phyloP scores from a whole-genome alignment of 192 early-diverging fungal genomes.

The Entomortierella beljakovae region DNA sequence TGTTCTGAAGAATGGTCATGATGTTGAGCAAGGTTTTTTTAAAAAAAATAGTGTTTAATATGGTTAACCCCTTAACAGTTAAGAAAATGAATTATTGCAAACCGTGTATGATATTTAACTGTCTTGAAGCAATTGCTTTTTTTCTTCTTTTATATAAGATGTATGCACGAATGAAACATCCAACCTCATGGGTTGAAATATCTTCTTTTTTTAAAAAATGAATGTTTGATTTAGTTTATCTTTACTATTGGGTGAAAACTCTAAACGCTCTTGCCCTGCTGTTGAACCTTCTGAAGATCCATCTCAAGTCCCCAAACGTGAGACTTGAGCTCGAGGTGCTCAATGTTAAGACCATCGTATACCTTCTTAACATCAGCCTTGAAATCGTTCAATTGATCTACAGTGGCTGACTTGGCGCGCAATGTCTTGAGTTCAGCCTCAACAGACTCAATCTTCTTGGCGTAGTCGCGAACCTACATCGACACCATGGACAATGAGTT shows the following conservation, averaged over 20 bases:
- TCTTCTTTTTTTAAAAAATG: too few relatives aligned
- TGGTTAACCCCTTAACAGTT: too few relatives aligned
- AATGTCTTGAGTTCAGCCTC: slow-evolving; percentile 73
- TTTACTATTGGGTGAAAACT: not conserved
- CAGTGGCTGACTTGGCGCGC: slow-evolving; percentile 67
- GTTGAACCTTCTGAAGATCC: slow-evolving; percentile 53
- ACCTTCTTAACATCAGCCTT: slow-evolving; percentile 65
- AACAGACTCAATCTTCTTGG: slow-evolving; percentile 81
- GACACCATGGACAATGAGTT: slow-evolving; percentile 15
- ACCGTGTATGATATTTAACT: too few relatives aligned
- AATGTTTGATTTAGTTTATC: not conserved
- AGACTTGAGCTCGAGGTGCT: slow-evolving; percentile 87
- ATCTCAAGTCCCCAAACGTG: slow-evolving; percentile 81
- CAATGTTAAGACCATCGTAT: slow-evolving; percentile 80
- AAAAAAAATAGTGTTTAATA: too few relatives aligned
- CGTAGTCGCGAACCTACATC: slow-evolving; percentile 76
- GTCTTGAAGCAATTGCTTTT: too few relatives aligned
- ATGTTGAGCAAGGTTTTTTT: not conserved
- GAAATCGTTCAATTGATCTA: slow-evolving; percentile 64
- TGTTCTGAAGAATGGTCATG: not conserved
- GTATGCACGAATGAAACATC: too few relatives aligned
- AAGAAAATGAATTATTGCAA: too few relatives aligned
- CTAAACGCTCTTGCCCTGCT: slow-evolving; percentile 46
- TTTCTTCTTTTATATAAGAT: too few relatives aligned
- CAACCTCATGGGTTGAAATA: too few relatives aligned